These are phyloP conservation scores for Acanthamoeba sp. DNA, from an alignment of 208 protist genomes.

Conservation along the genomic window DNA sequence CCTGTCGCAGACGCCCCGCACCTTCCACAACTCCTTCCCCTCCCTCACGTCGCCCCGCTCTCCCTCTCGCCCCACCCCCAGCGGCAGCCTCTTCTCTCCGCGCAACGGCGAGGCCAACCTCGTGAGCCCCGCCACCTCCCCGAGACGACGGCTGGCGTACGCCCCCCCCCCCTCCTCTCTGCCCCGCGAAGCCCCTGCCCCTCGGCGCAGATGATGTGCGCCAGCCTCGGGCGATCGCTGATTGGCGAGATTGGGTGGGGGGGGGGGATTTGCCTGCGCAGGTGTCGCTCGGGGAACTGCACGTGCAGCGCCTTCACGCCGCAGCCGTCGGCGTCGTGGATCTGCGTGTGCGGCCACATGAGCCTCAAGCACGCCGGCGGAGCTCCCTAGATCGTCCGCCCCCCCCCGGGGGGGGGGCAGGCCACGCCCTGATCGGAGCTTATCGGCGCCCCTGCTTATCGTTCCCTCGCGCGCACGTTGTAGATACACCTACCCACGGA, in stretches of 20 bases:
- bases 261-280: too few relatives aligned
- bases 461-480: background rate
- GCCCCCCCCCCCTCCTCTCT: background rate
- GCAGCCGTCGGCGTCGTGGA: slow-evolving; percentile 36
- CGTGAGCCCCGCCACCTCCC: slow-evolving; percentile 4
- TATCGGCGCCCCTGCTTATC: too few relatives aligned
- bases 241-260: too few relatives aligned
- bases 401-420: too few relatives aligned
- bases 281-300: slow-evolving; percentile 11
- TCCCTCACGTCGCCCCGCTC: background rate
- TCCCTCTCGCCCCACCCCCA: background rate
- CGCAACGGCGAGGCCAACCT: background rate
- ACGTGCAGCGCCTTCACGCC: slow-evolving; percentile 8
- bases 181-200: too few relatives aligned
- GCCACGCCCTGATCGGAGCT: too few relatives aligned
- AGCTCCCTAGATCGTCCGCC: background rate
- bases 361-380: slow-evolving; percentile 54
- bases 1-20: background rate
- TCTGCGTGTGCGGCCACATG: slow-evolving; percentile 42
- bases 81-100: background rate
- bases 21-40: slow-evolving; percentile 43
- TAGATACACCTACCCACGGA: background rate
- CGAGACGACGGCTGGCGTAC: slow-evolving; percentile 24
- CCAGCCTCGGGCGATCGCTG: too few relatives aligned
- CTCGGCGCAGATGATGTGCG: too few relatives aligned